Conservation (phyloP, 2,329 filamentous ascomycete genomes). For the Dothidotthia symphoricarpi region DNA sequence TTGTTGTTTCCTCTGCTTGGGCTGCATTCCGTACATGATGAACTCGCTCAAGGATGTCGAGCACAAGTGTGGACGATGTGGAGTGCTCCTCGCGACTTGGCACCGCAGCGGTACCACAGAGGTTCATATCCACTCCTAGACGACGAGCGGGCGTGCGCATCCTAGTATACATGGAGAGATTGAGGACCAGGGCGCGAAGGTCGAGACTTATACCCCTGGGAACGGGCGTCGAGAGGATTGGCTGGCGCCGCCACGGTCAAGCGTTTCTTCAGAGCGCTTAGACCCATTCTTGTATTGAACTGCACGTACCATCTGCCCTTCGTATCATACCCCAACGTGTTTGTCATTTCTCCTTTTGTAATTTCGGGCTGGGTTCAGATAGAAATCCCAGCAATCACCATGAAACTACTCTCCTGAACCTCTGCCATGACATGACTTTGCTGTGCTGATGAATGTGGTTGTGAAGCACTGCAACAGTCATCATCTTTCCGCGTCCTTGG, state of each 20-base stretch:
- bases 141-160: neutral
- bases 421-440: too few species aligned
- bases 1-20: conserved; percentile 46
- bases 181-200: too few species aligned
- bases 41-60: conserved; percentile 50
- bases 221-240: too few species aligned
- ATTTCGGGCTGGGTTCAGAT: neutral
- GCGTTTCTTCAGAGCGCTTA: neutral
- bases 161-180: too few species aligned
- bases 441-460: too few species aligned
- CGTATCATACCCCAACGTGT: conserved; percentile 2
- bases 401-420: too few species aligned
- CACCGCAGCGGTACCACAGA: conserved; percentile 51
- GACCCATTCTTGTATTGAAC: neutral
- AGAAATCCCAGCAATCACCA: neutral
- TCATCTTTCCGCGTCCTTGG: too few species aligned
- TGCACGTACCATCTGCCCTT: neutral
- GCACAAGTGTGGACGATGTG: conserved; percentile 51
- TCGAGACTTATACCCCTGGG: too few species aligned
- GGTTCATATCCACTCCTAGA: conserved; percentile 43
- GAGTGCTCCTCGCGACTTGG: conserved; percentile 48
- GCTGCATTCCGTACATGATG: conserved; percentile 52
- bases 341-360: neutral
- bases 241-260: neutral
- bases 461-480: too few species aligned